Evolutionary conservation across 495 filamentous ascomycete genomes (phyloP), one percentile per base, ranked within the genome.

Genomic region (Trichoderma parareesei): DNA sequence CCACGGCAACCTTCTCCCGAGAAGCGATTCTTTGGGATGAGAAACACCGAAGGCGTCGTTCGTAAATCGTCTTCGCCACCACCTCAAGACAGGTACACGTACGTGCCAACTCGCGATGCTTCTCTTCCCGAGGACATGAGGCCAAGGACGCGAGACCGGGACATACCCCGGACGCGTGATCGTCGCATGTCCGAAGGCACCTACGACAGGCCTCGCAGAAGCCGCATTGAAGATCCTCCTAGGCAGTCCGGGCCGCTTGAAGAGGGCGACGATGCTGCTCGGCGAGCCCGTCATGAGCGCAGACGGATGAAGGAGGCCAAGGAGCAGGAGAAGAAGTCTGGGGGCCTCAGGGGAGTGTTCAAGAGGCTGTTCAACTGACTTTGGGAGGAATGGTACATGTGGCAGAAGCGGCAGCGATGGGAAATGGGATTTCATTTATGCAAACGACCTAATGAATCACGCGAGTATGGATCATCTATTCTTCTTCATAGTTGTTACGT

Each of bases 11-110:
- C 53, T 16, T 62, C 67, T 33, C 63, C 67, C 13, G 67, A 46
- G 37, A 73, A 69, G 65, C 72, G 64, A 35, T 73, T 72, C 63
- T 70, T 74, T 49, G 68, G 68, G 44, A 63, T 70, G 10, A 73
- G 65, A 16, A 64, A 71, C 33, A 65, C 40, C 44, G 70, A 73
- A 65, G 71, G 71, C 40, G 37, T 62, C 2, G 20, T 57, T 37
- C 53, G 53, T 27, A 57, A n/a, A 16, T 57, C 53, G 14, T 57
- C 53, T 8, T 57, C 53, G 27, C 53, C 53, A 6, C 53, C 53
- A 37, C 53, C 27, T 57, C 53, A 33, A 57, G 53, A 57, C 27
- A 57, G 37, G 27, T 57, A 10, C 10, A 35, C 13, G 11, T 37
- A 38, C 53, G 53, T 57, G 2, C 53, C 53, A 37, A 16, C 27